These are phyloP conservation scores for Lagerstroemia speciosa DNA, from an alignment of 345 rosid genomes.

Conservation along the genomic window DNA sequence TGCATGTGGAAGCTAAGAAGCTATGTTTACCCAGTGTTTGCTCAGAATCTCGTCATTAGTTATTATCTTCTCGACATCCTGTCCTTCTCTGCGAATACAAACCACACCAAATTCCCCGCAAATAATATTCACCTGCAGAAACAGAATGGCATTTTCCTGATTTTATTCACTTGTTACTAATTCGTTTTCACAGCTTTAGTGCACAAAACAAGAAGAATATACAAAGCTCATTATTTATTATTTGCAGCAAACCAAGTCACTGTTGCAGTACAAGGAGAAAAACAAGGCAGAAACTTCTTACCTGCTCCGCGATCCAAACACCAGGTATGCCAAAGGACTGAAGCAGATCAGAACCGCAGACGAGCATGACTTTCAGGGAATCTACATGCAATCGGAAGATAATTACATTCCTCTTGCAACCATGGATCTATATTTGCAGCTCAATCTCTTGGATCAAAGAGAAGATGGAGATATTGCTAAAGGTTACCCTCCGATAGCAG, in stretches of 20 bases:
- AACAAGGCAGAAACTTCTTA: not conserved
- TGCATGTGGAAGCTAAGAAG: not conserved
- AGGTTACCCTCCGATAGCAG: constrained; percentile 36
- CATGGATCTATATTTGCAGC: not conserved
- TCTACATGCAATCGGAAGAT: constrained; percentile 18
- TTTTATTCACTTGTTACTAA: not conserved
- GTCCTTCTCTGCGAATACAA: constrained; percentile 80
- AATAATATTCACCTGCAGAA: constrained; percentile 46
- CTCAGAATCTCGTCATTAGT: constrained; percentile 36
- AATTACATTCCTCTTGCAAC: not conserved
- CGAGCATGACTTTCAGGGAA: constrained; percentile 66
- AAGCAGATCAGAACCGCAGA: constrained; percentile 90
- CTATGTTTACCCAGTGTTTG: constrained; percentile 32
- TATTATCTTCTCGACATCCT: constrained; percentile 53
- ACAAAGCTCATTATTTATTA: too few relatives aligned
- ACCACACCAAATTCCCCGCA: constrained; percentile 72
- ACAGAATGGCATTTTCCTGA: not conserved
- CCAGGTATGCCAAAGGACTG: constrained; percentile 69
- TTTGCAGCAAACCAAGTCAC: not conserved
- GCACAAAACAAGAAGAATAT: not conserved
- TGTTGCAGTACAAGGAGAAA: not conserved
- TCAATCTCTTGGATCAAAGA: not conserved
- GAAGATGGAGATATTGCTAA: not conserved
- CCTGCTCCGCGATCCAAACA: constrained; percentile 85
- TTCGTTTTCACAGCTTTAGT: not conserved